phyloP scores from a whole-genome alignment of 768 basidiomycete species.

The Cyclocybe cylindracea region DNA sequence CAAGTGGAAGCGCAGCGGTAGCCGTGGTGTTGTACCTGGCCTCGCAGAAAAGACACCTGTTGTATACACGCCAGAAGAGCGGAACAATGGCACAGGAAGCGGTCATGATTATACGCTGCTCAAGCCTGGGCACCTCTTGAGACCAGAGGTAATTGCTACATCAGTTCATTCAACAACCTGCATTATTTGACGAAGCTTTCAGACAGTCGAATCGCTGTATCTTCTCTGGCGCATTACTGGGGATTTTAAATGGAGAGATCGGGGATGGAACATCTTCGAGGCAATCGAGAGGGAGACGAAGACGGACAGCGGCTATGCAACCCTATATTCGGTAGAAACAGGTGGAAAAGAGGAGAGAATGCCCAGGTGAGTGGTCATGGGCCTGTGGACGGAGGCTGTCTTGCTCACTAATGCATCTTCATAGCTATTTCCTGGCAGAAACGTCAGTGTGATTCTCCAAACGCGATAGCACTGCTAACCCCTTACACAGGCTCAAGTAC shows the following conservation, averaged over 20 bases:
- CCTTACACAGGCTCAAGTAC: conserved; percentile 59
- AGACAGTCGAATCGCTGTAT: conserved; percentile 78
- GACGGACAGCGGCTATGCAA: conserved; percentile 62
- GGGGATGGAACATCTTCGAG: conserved; percentile 71
- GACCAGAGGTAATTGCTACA: conserved; percentile 62
- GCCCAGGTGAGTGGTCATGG: conserved; percentile 60
- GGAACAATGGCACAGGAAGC: conserved; percentile 19
- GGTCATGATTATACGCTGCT: conserved; percentile 56
- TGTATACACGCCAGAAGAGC: conserved; percentile 29
- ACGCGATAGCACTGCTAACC: conserved; percentile 1
- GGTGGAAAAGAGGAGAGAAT: conserved; percentile 52
- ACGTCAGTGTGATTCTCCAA: conserved; percentile 34
- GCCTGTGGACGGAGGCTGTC: not conserved
- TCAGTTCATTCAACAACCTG: not conserved
- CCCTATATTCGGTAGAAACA: conserved; percentile 47
- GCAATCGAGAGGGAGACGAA: conserved; percentile 62
- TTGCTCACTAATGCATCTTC: not conserved
- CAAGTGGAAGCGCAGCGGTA: conserved; percentile 48
- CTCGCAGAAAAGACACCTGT: conserved; percentile 44
- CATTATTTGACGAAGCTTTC: not conserved
- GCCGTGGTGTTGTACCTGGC: conserved; percentile 53
- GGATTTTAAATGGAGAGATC: conserved; percentile 66
- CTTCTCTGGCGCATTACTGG: conserved; percentile 72
- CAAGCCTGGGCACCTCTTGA: conserved; percentile 52
- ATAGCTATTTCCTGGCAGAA: conserved; percentile 48